These are phyloP conservation scores for Suillus luteus DNA, from an alignment of 768 basidiomycete species.

Conservation along the genomic window DNA sequence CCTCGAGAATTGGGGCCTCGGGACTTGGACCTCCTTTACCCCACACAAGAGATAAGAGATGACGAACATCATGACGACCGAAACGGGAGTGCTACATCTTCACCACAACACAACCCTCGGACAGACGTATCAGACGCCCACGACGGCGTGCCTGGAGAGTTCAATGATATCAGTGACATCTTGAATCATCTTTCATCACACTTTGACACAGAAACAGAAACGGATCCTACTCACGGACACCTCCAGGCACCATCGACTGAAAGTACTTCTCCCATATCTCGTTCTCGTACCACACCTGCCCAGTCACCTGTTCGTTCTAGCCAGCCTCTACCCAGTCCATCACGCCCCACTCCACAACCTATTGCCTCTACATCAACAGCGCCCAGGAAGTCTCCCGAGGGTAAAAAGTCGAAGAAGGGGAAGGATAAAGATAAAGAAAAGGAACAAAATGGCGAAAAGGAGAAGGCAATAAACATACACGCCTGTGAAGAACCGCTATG, in stretches of 20 bases:
- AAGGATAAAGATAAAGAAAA: constrained; percentile 24
- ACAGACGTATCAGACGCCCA: constrained; percentile 41
- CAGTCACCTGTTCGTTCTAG: constrained; percentile 26
- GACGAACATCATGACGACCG: constrained; percentile 33
- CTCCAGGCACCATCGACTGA: constrained; percentile 40
- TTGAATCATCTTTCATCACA: constrained; percentile 71
- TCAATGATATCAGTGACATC: constrained; percentile 76
- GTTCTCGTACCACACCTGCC: constrained; percentile 27
- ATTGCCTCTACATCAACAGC: constrained; percentile 55
- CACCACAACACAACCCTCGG: constrained; percentile 26
- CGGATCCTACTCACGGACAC: constrained; percentile 38
- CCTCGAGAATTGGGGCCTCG: constrained; percentile 43
- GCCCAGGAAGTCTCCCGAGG: constrained; percentile 26
- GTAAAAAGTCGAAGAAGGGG: constrained; percentile 32
- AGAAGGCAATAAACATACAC: constrained; percentile 52
- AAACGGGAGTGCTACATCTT: constrained; percentile 44
- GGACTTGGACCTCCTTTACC: constrained; percentile 57
- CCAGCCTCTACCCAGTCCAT: constrained; percentile 40
- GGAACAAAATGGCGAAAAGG: constrained; percentile 39
- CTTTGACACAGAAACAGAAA: constrained; percentile 60
- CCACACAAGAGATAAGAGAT: constrained; percentile 36
- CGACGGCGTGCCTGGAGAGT: constrained; percentile 56
- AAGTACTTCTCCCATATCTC: constrained; percentile 33
- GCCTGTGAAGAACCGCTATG: constrained; percentile 74
- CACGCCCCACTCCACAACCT: constrained; percentile 39